Percentiles rank a stretch among this genome's conserved stretches.
These are phyloP conservation scores for Phaeolepiota aurea DNA, from an alignment of 768 basidiomycete species.

Conservation along the genomic window DNA sequence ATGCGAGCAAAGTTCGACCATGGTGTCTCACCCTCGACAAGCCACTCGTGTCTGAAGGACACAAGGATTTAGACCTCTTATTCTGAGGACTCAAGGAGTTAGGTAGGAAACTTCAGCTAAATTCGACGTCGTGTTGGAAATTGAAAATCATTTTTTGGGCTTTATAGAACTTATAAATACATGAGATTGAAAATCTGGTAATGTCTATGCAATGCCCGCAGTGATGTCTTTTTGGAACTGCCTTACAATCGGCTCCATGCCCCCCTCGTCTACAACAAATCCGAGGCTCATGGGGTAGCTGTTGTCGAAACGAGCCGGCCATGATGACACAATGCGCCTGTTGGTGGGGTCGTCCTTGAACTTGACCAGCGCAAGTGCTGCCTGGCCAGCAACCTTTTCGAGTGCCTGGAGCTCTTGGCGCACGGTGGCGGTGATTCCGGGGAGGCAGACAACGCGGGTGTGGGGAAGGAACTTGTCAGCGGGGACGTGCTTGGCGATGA, in stretches of 20 bases:
- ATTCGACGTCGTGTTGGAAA: neutral
- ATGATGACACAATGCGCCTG: conserved; percentile 35
- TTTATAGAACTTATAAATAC: neutral
- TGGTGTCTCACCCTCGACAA: neutral
- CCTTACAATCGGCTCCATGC: conserved; percentile 35
- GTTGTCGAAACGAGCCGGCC: conserved; percentile 40
- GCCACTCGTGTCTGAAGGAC: neutral
- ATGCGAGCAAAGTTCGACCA: neutral
- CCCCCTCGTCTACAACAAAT: conserved; percentile 34
- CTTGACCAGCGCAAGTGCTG: conserved; percentile 35
- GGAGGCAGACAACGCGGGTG: conserved; percentile 48
- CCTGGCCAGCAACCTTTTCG: conserved; percentile 39
- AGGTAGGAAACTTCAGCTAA: too few species aligned
- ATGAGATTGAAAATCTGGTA: neutral
- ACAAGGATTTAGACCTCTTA: neutral
- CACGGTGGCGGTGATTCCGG: conserved; percentile 51
- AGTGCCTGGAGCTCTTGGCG: conserved; percentile 47
- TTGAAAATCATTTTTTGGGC: neutral
- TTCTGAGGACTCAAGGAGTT: neutral
- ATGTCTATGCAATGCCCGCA: neutral
- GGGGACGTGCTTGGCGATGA: conserved; percentile 37
- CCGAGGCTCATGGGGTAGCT: conserved; percentile 32
- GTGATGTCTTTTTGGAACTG: conserved; percentile 16
- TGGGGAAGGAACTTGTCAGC: conserved; percentile 30
- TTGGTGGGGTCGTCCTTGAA: conserved; percentile 36